Conservation (phyloP, 352 stramenopile species). For the Phytophthora cryptogea region DNA sequence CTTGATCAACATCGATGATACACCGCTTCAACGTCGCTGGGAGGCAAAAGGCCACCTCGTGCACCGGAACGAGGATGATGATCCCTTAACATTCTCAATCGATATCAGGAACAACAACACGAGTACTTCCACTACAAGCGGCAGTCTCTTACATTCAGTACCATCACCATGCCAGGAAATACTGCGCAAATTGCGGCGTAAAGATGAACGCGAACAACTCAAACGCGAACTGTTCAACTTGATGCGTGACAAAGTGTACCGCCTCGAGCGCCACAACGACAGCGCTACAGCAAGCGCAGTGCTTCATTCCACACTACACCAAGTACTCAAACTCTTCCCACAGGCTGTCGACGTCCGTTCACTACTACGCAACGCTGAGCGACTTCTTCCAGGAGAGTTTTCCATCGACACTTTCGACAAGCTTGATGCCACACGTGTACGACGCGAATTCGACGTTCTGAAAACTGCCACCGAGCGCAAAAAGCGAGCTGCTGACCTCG, state of each 20-base stretch:
- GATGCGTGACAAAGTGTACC: slow-evolving; percentile 65
- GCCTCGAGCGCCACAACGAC: slow-evolving; percentile 46
- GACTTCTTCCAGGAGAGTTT: slow-evolving; percentile 75
- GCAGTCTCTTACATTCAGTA: slow-evolving; percentile 1
- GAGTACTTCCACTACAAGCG: slow-evolving; percentile 5
- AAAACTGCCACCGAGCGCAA: slow-evolving; percentile 65
- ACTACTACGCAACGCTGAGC: slow-evolving; percentile 81
- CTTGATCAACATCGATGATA: slow-evolving; percentile 74
- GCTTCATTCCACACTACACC: slow-evolving; percentile 48
- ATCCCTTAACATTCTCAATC: slow-evolving; percentile 13
- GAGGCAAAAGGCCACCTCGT: slow-evolving; percentile 60
- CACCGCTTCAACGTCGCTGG: slow-evolving; percentile 65
- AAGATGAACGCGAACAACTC: slow-evolving; percentile 64
- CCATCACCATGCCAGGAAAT: slow-evolving; percentile 54
- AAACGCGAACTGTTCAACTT: slow-evolving; percentile 63
- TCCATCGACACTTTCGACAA: slow-evolving; percentile 32
- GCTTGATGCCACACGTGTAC: slow-evolving; percentile 35
- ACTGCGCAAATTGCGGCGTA: slow-evolving; percentile 56
- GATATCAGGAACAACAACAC: slow-evolving; percentile 13
- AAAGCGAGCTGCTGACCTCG: slow-evolving; percentile 82
- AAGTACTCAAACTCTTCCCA: slow-evolving; percentile 65
- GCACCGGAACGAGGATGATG: slow-evolving; percentile 22
- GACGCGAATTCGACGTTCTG: slow-evolving; percentile 46
- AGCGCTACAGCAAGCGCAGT: slow-evolving; percentile 18
- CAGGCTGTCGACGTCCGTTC: slow-evolving; percentile 71